Base-by-base conservation (phyloP, 106 monocot species). In the Agapanthus africanus region DNA sequence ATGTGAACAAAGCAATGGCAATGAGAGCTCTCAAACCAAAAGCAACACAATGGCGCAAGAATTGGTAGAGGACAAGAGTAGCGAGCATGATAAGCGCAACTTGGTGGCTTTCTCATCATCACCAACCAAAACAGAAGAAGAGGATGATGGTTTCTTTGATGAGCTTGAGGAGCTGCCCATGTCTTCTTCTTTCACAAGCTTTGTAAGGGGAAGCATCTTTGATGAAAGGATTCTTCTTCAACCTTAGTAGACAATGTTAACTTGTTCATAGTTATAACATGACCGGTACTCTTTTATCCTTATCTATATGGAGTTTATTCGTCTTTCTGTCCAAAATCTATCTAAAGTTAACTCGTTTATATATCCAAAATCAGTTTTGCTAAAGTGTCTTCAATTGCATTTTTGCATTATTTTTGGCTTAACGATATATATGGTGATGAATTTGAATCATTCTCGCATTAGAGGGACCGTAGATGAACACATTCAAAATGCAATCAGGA, bases 111-210 rank as follows among this genome's bases (percentile, higher is more conserved):
- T 37, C 23, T 4, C 27, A 42, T 30, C 51, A 36, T 8, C 66
- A 44, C 7, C 57, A 54, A 18, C 71, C 5, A 31, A 16, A 51
- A 41, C 33, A 26, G 31, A 42, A 56, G 31, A 21, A 41, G 72
- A 63, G 23, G 80, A 78, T 26, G 38, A 75, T 54, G 78, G 78
- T 72, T 80, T 87, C 78, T 87, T 78, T 70, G 80, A 87, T 57
- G 87, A 81, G 59, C 83, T 87, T 28, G 87, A 73, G 44, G 87
- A 87, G 78, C 67, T 87, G 13, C 80, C 80, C 65, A 66, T 66
- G 47, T 36, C 72, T 34, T 77, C 72, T 37, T 67, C 76, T 22
- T 67, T 73, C 66, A 61, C 74, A 49, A 73, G 70, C 46, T 72
- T 79, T 65, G 49, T 64, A 33, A 70, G 74, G 21, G 52, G 51